phyloP scores from a whole-genome alignment of 1,284 basidiomycete species.

The Apiotrichum domesticum region DNA sequence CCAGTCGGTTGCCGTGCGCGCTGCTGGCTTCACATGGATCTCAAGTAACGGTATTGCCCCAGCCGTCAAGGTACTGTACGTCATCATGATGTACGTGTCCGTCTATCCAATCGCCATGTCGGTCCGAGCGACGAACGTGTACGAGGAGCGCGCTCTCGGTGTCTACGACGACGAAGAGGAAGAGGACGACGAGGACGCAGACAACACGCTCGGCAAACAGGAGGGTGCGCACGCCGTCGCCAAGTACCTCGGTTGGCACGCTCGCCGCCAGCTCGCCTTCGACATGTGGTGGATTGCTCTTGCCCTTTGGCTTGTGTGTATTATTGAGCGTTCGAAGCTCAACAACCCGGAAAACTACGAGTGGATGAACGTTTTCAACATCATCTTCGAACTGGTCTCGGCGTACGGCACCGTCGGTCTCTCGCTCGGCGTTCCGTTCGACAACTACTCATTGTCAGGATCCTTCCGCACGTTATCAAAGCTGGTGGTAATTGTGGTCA shows the following conservation, averaged over 20 bases:
- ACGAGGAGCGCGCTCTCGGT: slow-evolving; percentile 83
- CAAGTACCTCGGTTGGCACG: slow-evolving; percentile 50
- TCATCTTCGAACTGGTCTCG: slow-evolving; percentile 58
- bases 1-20: slow-evolving; percentile 70
- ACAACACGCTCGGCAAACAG: slow-evolving; percentile 35
- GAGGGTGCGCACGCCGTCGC: slow-evolving; percentile 41
- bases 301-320: slow-evolving; percentile 73
- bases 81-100: slow-evolving; percentile 67
- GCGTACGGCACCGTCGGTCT: slow-evolving; percentile 89
- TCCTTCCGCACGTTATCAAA: slow-evolving; percentile 37
- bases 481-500: slow-evolving; percentile 37
- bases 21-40: slow-evolving; percentile 79
- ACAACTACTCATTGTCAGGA: slow-evolving; percentile 40
- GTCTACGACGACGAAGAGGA: slow-evolving; percentile 58
- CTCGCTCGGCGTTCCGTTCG: slow-evolving; percentile 64
- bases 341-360: slow-evolving; percentile 52
- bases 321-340: slow-evolving; percentile 68
- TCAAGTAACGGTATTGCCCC: slow-evolving; percentile 67
- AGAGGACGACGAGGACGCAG: slow-evolving; percentile 43
- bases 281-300: slow-evolving; percentile 87
- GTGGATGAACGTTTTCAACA: slow-evolving; percentile 75
- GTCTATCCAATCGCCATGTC: slow-evolving; percentile 57
- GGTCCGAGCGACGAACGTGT: slow-evolving; percentile 97
- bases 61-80: slow-evolving; percentile 76
- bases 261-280: slow-evolving; percentile 79